Conservation (phyloP, 83 land plant species). For the Isoetes engelmannii region DNA sequence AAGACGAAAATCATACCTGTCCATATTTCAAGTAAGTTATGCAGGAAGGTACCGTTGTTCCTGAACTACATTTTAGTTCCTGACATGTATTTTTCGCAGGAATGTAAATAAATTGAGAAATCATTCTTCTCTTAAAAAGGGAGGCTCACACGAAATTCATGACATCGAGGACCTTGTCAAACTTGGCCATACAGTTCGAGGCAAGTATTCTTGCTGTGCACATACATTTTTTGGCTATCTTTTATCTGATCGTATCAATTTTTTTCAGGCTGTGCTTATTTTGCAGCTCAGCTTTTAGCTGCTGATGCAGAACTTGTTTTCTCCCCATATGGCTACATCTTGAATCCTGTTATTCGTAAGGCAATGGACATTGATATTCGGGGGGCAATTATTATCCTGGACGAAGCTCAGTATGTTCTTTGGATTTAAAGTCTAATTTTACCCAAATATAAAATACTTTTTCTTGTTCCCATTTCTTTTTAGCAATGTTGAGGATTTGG, state of each 20-base stretch:
- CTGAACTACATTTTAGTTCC: not conserved
- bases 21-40: constrained; percentile 63
- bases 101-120: constrained; percentile 65
- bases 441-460: not conserved
- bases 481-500: constrained; percentile 90
- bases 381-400: constrained; percentile 78
- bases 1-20: constrained; percentile 42
- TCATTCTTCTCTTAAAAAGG: constrained; percentile 72
- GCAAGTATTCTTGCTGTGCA: constrained; percentile 24
- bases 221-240: not conserved
- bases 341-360: constrained; percentile 71
- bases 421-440: not conserved
- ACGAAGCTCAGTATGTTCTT: constrained; percentile 89
- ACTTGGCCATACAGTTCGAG: constrained; percentile 71
- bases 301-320: constrained; percentile 75
- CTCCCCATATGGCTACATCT: constrained; percentile 83
- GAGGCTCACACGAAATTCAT: constrained; percentile 81
- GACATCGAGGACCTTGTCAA: constrained; percentile 96
- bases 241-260: not conserved
- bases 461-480: not conserved
- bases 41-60: not conserved
- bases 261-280: constrained; percentile 83
- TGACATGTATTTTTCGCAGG: constrained; percentile 28
- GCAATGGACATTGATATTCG: constrained; percentile 84
- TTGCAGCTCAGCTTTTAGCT: constrained; percentile 79